These are phyloP conservation scores for Volvox africanus DNA, from an alignment of 139 green algal genomes.

Conservation along the genomic window DNA sequence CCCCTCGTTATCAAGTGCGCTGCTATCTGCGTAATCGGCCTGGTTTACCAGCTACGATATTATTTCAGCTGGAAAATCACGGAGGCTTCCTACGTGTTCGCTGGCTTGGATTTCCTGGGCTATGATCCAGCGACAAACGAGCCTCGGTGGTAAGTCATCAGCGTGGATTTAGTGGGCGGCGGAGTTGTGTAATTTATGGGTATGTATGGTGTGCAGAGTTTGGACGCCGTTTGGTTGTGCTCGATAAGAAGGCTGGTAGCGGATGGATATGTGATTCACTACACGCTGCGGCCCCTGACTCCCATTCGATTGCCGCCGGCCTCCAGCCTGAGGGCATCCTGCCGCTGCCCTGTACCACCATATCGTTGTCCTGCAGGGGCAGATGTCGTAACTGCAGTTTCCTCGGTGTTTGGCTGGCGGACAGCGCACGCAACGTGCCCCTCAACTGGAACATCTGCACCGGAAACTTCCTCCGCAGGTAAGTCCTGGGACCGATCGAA, in stretches of 20 bases:
- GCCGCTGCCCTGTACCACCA: too few species aligned
- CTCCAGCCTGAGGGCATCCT: too few species aligned
- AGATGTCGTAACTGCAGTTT: conserved; percentile 81
- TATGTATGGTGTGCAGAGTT: too few species aligned
- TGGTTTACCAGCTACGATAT: conserved; percentile 72
- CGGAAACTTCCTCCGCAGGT: conserved; percentile 80
- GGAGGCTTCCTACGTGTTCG: conserved; percentile 76
- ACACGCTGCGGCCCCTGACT: too few species aligned
- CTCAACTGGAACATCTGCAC: conserved; percentile 87
- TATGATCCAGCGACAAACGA: conserved; percentile 43
- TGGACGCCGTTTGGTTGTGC: too few species aligned
- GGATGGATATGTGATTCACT: too few species aligned
- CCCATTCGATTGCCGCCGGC: too few species aligned
- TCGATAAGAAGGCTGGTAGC: too few species aligned
- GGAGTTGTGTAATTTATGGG: too few species aligned
- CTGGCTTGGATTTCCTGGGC: conserved; percentile 77
- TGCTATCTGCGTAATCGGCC: conserved; percentile 38
- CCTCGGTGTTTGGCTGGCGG: conserved; percentile 67
- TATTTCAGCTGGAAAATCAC: conserved; percentile 85
- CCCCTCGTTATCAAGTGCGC: background rate
- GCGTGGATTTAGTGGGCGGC: too few species aligned
- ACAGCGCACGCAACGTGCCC: conserved; percentile 71
- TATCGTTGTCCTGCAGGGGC: conserved; percentile 67
- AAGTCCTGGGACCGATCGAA: background rate
- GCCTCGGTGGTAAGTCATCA: conserved; percentile 42